These are phyloP conservation scores for Panus rudis DNA, from an alignment of 768 basidiomycete genomes.

Conservation along the genomic window DNA sequence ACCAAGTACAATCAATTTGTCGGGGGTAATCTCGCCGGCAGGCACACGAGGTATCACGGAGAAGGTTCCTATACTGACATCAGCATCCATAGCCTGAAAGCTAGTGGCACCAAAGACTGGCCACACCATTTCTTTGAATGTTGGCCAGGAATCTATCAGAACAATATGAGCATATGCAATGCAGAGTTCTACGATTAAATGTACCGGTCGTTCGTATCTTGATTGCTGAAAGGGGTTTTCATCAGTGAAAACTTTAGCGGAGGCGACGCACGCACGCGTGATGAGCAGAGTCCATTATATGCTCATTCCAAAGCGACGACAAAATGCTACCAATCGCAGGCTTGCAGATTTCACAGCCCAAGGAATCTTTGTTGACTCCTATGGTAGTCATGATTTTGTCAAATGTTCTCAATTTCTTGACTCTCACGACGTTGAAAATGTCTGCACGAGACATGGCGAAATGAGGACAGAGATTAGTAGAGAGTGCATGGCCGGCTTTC, in stretches of 20 bases:
- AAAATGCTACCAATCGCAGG: conserved; percentile 54
- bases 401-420: conserved; percentile 56
- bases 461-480: conserved; percentile 58
- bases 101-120: neutral
- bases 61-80: conserved; percentile 45
- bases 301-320: conserved; percentile 53
- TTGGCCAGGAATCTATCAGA: conserved; percentile 64
- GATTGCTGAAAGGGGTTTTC: conserved; percentile 38
- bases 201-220: conserved; percentile 74
- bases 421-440: conserved; percentile 56
- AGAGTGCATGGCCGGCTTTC: conserved; percentile 53
- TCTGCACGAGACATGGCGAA: conserved; percentile 59
- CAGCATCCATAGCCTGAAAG: neutral
- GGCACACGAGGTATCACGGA: conserved; percentile 67
- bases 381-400: conserved; percentile 42
- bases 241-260: too few relatives aligned
- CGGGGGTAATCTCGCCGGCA: conserved; percentile 65
- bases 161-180: too few relatives aligned
- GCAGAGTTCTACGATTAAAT: conserved; percentile 8
- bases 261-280: conserved; percentile 31
- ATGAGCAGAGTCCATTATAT: conserved; percentile 54
- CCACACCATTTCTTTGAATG: conserved; percentile 55
- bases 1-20: conserved; percentile 57
- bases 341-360: conserved; percentile 73
- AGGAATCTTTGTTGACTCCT: conserved; percentile 39